These are phyloP conservation scores for Voacanga thouarsii DNA, from an alignment of 257 asterid species.

Conservation along the genomic window DNA sequence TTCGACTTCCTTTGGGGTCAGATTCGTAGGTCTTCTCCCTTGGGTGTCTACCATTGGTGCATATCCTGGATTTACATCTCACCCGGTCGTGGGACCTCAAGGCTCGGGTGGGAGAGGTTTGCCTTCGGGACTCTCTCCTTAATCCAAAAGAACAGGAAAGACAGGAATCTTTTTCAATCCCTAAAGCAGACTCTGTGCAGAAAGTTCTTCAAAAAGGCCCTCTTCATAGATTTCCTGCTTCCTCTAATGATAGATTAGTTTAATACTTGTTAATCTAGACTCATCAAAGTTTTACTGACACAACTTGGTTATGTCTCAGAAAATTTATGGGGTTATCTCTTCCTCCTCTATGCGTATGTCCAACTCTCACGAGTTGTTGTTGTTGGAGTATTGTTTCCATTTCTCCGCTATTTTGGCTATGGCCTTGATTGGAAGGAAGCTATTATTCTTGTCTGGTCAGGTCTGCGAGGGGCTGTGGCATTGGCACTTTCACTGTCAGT, in stretches of 20 bases:
- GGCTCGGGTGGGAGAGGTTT: too few relatives aligned
- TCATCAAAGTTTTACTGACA: constrained; percentile 10
- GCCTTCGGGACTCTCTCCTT: too few relatives aligned
- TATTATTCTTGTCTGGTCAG: constrained; percentile 85
- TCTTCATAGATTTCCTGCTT: not conserved
- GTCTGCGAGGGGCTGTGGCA: constrained; percentile 96
- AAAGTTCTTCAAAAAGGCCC: not conserved
- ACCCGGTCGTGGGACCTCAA: too few relatives aligned
- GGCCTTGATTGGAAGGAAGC: constrained; percentile 96
- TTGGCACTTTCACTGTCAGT: constrained; percentile 77
- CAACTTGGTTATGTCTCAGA: constrained; percentile 42
- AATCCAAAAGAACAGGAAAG: too few relatives aligned
- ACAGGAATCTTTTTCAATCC: not conserved
- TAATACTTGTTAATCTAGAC: not conserved
- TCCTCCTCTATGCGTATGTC: constrained; percentile 75
- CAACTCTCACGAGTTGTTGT: constrained; percentile 68
- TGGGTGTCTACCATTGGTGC: too few relatives aligned
- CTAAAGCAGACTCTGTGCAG: not conserved
- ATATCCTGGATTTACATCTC: too few relatives aligned
- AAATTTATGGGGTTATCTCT: constrained; percentile 84
- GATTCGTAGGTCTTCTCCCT: too few relatives aligned
- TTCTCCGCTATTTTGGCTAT: constrained; percentile 79
- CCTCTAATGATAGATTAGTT: not conserved
- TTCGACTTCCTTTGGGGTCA: too few relatives aligned
- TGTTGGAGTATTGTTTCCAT: constrained; percentile 73